Evolutionary conservation across 2,329 filamentous ascomycete species (phyloP), one percentile per base, ranked within the genome.

Genomic region (Magnaporthales sp.): DNA sequence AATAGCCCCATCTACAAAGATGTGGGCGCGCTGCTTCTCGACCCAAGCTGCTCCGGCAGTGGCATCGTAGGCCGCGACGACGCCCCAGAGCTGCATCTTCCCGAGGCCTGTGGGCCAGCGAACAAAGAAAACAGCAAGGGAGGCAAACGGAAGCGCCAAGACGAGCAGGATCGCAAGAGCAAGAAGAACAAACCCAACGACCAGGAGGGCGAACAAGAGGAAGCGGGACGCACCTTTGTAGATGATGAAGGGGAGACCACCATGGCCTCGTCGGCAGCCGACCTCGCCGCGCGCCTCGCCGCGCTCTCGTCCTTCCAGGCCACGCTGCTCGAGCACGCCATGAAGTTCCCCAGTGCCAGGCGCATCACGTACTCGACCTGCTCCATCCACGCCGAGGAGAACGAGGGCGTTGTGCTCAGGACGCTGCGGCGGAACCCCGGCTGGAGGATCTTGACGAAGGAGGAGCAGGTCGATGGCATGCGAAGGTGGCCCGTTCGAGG

Each of bases 41-140:
- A 99, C 74, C 95, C 95, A 0, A 97, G 92, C 75, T 99, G 95
- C 75, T 97, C 93, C 1, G 95, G 95, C 0, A 97, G 92, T 74
- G 95, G 95, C 0, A 99, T 99, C 67, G 87, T 97, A 27, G 92
- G 93, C 2, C 86, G 95, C 24, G 93, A 97, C 71, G 91, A 93
- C 71, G 86, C 89, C 75, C 88, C 92, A 4, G 78, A 85, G 69
- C 76, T 95, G 56, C 82, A 89, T 68, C 80, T 96, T 30, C 83
- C 82, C 2, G 74, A 78, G 46, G 69, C 73, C 19, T 71, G 75
- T 2, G 71, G 61, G 11, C 4, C 19, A 46, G 19, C 46, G 51
- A n/a, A 19, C 32, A 3, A 54, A 65, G 11, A 70, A 67, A 62
- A 32, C 63, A 32, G 62, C 30, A 8, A 67, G 63, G 15, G 67